Percentiles rank a stretch among this genome's conserved stretches.
phyloP scores from a whole-genome alignment of 345 rosid genomes.

The Pelargonium nanum region DNA sequence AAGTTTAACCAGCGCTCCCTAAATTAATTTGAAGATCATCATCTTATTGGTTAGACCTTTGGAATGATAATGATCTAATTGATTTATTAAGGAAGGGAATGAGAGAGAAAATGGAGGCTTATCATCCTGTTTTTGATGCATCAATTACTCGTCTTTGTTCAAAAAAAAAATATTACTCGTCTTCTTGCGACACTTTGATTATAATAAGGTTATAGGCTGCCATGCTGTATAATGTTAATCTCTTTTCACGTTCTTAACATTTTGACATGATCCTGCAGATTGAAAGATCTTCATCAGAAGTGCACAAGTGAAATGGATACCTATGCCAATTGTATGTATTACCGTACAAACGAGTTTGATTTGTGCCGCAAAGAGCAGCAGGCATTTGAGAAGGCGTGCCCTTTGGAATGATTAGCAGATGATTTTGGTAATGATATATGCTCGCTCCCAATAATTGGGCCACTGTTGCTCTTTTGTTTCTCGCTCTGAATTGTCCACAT shows the following conservation, averaged over 20 bases:
- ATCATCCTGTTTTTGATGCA: background rate
- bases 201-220: background rate
- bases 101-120: background rate
- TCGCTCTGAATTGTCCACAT: background rate
- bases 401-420: conserved; percentile 43
- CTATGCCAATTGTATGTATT: conserved; percentile 93
- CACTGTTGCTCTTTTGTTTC: background rate
- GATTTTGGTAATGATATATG: background rate
- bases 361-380: conserved; percentile 95
- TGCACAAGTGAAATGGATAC: conserved; percentile 91
- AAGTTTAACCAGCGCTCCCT: too few species aligned
- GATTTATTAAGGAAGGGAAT: too few species aligned
- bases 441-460: background rate
- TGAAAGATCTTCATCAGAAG: conserved; percentile 82
- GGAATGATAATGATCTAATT: too few species aligned
- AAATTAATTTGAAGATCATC: too few species aligned
- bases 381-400: conserved; percentile 89
- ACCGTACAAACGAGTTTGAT: conserved; percentile 88
- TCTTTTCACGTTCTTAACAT: background rate
- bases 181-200: background rate
- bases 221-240: background rate
- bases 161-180: too few species aligned
- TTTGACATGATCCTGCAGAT: conserved; percentile 31
- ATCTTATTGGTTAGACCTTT: too few species aligned
- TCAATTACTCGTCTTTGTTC: background rate